Conservation (phyloP, 768 basidiomycete species). For the Agrocybe pediades region DNA sequence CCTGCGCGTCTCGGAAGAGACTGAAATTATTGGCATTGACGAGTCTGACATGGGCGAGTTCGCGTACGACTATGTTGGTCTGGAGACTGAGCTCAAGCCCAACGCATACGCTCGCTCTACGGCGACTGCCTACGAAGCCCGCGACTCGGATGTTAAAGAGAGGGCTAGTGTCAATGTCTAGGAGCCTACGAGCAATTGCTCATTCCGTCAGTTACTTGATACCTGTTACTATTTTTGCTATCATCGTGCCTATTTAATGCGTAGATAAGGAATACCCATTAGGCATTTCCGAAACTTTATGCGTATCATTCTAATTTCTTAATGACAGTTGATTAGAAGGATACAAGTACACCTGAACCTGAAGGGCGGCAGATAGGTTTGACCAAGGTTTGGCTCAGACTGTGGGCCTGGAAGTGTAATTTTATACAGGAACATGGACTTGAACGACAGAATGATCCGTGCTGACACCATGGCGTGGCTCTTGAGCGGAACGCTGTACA, state of each 20-base stretch:
- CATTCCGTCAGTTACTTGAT: not conserved
- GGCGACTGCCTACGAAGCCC: constrained; percentile 10
- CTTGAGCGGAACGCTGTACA: no score
- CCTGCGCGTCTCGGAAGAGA: constrained; percentile 59
- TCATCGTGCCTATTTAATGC: constrained; percentile 1
- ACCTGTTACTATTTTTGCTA: constrained; percentile 12
- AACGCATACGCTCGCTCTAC: constrained; percentile 11
- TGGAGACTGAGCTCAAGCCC: constrained; percentile 46
- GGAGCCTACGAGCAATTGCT: not conserved
- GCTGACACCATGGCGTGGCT: no score
- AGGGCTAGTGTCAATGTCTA: constrained; percentile 6
- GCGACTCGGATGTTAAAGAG: constrained; percentile 14
- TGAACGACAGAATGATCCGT: no score
- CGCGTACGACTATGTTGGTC: constrained; percentile 83
- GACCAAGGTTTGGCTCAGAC: no score
- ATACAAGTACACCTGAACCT: no score
- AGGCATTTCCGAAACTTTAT: constrained; percentile 2
- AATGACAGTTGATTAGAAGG: no score
- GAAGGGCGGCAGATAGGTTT: no score
- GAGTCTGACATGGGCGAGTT: constrained; percentile 90
- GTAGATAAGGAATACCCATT: constrained; percentile 6
- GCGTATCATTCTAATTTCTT: constrained; percentile 4
- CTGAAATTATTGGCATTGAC: constrained; percentile 83
- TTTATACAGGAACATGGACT: no score
- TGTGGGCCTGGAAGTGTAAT: no score